These are phyloP conservation scores for Fusarium sublunatum DNA, from an alignment of 2,329 filamentous ascomycete species.

Conservation along the genomic window DNA sequence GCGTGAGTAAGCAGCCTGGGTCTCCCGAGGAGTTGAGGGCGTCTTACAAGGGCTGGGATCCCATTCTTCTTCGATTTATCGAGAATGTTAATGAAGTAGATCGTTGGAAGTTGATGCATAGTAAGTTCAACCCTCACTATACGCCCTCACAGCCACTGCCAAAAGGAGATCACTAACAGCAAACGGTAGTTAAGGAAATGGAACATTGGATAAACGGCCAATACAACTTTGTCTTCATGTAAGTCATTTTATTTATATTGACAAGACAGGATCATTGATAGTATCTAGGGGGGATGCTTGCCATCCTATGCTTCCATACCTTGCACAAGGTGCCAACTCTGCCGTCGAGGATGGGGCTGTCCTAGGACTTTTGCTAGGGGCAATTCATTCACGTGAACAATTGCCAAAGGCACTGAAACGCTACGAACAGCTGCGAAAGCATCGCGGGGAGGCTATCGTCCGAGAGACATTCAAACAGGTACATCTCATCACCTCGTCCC, in stretches of 20 bases:
- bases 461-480: slow-evolving; percentile 68
- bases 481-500: not conserved
- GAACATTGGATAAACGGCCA: slow-evolving; percentile 64
- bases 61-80: slow-evolving; percentile 59
- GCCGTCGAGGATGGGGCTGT: slow-evolving; percentile 76
- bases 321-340: slow-evolving; percentile 75
- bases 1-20: slow-evolving; percentile 57
- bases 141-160: not conserved
- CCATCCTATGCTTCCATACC: slow-evolving; percentile 72
- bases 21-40: slow-evolving; percentile 69
- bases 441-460: slow-evolving; percentile 65
- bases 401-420: slow-evolving; percentile 57
- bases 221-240: slow-evolving; percentile 63
- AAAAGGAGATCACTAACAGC: no score
- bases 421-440: slow-evolving; percentile 61
- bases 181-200: slow-evolving; percentile 58
- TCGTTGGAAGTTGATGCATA: slow-evolving; percentile 76
- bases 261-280: not conserved
- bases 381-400: slow-evolving; percentile 59
- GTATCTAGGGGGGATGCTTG: slow-evolving; percentile 66
- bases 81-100: slow-evolving; percentile 67
- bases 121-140: slow-evolving; percentile 45
- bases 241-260: slow-evolving; percentile 30
- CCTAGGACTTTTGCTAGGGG: slow-evolving; percentile 67
- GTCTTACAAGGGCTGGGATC: slow-evolving; percentile 73